Base-by-base conservation (phyloP, 768 basidiomycete genomes). In the Pulveroboletus sp. region DNA sequence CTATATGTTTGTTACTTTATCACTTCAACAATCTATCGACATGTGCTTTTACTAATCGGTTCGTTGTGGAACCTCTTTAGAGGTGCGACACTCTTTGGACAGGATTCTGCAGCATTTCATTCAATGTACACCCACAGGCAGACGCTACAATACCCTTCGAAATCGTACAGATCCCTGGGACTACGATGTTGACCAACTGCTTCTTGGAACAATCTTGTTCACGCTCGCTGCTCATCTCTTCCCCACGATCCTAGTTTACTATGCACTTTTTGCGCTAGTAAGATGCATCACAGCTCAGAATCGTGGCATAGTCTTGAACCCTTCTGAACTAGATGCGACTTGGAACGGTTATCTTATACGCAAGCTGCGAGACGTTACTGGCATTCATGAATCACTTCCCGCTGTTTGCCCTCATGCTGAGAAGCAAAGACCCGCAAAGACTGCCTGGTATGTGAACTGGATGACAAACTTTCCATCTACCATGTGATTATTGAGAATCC, bases 311-410 rank as follows among this genome's bases (percentile, higher is more conserved):
- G 16, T 40, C 23, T 14, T 47, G 36, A 62, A 10, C 2, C 19
- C 13, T 17, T 32, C 27, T 37, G 42, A 14, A 42, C 11, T 37
- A 87, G 84, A 69, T 78, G 31, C 78, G 78, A 2, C 59, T 85
- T 0, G 72, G 63, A 3, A 73, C 82, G 6, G 76, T 92, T 11
- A 54, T 78, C 1, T 50, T 82, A 2, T 81, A 90, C 55, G 85
- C 83, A 0, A 63, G 64, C 8, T 67, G 93, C 25, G 83, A 88
- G 55, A 81, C 80, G 0, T 66, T 77, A 2, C 71, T 94, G 20
- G 84, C 82, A 0, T 84, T 93, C 54, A 80, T 98, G 75, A 94
- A 97, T 53, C 85, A 92, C 55, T 97, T 97, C 54, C 94, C 95
- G 2, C 71, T 98, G 3, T 97, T 97, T 64, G 87, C 86, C 0